These are phyloP conservation scores for Malassezia vespertilionis DNA, from an alignment of 1,284 basidiomycete genomes.

Conservation along the genomic window DNA sequence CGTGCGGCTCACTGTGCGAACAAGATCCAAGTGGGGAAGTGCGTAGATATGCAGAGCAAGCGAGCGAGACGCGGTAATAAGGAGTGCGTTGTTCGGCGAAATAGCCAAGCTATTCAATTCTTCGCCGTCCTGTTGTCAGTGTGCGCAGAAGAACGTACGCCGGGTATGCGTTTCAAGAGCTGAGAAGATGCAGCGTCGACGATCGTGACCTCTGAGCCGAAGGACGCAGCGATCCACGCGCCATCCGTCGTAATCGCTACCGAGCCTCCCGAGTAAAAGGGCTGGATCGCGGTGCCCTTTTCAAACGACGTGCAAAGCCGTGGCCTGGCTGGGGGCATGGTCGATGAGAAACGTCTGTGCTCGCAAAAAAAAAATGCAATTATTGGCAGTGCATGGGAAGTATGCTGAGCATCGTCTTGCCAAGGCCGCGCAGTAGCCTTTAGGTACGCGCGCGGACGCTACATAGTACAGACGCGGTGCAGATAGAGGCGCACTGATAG, in stretches of 20 bases:
- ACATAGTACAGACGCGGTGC: too few relatives aligned
- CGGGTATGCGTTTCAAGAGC: constrained; percentile 52
- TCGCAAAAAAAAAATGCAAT: constrained; percentile 11
- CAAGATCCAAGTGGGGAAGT: constrained; percentile 49
- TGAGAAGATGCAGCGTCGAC: constrained; percentile 66
- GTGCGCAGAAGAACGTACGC: constrained; percentile 9
- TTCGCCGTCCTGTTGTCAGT: constrained; percentile 51
- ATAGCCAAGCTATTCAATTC: constrained; percentile 51
- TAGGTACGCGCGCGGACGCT: too few relatives aligned
- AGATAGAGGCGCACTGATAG: too few relatives aligned
- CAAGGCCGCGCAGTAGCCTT: too few relatives aligned
- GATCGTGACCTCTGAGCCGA: constrained; percentile 71
- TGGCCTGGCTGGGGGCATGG: not conserved
- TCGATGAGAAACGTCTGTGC: constrained; percentile 6
- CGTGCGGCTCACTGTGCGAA: constrained; percentile 65
- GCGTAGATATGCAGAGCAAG: constrained; percentile 52
- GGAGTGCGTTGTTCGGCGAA: constrained; percentile 41
- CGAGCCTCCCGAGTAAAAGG: constrained; percentile 45
- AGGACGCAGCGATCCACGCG: constrained; percentile 66
- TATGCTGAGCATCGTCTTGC: too few relatives aligned
- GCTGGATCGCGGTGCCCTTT: constrained; percentile 25
- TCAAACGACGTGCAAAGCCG: constrained; percentile 28
- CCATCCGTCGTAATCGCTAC: constrained; percentile 72
- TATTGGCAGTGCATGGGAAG: not conserved
- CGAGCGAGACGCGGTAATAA: constrained; percentile 52